Evolutionary conservation across 176 grass and related monocot species (phyloP).

Genomic region (Sorghum bicolor): DNA sequence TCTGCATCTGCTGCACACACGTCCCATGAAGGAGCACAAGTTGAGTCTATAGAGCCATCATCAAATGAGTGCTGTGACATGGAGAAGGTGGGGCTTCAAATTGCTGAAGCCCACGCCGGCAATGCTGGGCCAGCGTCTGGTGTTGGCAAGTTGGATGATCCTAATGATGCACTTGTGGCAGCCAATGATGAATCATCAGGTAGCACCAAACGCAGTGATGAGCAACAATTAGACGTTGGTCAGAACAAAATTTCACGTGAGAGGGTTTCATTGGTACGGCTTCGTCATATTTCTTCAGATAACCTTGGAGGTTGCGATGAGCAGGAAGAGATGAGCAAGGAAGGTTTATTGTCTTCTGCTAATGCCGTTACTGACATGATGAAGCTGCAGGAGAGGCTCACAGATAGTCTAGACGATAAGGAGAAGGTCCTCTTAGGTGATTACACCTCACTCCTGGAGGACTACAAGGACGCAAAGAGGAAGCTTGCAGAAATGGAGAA

Average conservation of each 20-base stretch:
- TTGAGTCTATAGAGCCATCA: neutral
- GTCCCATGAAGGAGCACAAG: neutral
- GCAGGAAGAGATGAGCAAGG: neutral
- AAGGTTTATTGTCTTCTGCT: neutral
- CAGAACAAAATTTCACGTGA: slow-evolving; percentile 37
- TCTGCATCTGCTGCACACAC: slow-evolving; percentile 16
- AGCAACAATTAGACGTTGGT: neutral
- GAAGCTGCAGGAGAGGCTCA: slow-evolving; percentile 46
- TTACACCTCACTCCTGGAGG: slow-evolving; percentile 58
- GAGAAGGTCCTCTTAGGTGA: slow-evolving; percentile 57
- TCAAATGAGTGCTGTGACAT: neutral
- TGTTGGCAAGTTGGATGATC: neutral
- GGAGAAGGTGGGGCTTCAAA: neutral
- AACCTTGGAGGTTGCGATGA: neutral
- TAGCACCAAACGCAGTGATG: neutral
- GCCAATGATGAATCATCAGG: neutral
- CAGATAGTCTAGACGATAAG: slow-evolving; percentile 47
- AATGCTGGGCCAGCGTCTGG: neutral
- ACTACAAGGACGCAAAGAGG: slow-evolving; percentile 61
- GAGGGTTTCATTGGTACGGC: slow-evolving; percentile 29
- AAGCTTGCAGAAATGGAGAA: slow-evolving; percentile 57
- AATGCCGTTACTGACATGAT: neutral
- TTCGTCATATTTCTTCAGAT: slow-evolving; percentile 32
- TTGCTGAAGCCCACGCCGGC: neutral
- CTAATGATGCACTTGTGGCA: neutral